These are phyloP conservation scores for Adansonia grandidieri DNA, from an alignment of 441 rosid species.

Conservation along the genomic window DNA sequence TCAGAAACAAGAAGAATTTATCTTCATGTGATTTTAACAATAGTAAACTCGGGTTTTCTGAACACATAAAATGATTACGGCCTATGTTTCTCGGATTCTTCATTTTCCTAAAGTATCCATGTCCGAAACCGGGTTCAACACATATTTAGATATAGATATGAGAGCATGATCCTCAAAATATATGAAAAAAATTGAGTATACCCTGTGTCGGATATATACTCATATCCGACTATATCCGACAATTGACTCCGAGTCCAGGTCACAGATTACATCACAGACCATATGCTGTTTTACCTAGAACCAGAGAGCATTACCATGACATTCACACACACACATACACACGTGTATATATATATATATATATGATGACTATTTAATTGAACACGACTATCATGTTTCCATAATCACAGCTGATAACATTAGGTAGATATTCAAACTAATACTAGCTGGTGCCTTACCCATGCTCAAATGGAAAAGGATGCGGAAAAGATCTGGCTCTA, in stretches of 20 bases:
- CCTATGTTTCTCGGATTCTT: no score
- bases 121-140: no score
- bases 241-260: no score
- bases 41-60: no score
- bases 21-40: not conserved
- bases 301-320: not conserved
- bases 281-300: not conserved
- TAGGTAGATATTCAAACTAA: not conserved
- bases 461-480: constrained; percentile 52
- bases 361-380: not conserved
- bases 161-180: no score
- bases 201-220: no score
- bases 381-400: not conserved
- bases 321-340: not conserved
- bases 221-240: no score
- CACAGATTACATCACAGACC: not conserved
- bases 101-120: no score
- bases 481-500: constrained; percentile 47
- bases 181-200: no score
- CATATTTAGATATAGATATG: no score
- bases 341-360: no score
- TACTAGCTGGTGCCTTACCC: constrained; percentile 50
- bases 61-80: no score
- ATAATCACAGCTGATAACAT: not conserved
- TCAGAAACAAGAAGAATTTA: not conserved